A percentile compares a stretch with the other conserved stretches of the same genome.
Evolutionary conservation across 2,329 filamentous ascomycete genomes (phyloP).

Genomic region (Trichothecium roseum): DNA sequence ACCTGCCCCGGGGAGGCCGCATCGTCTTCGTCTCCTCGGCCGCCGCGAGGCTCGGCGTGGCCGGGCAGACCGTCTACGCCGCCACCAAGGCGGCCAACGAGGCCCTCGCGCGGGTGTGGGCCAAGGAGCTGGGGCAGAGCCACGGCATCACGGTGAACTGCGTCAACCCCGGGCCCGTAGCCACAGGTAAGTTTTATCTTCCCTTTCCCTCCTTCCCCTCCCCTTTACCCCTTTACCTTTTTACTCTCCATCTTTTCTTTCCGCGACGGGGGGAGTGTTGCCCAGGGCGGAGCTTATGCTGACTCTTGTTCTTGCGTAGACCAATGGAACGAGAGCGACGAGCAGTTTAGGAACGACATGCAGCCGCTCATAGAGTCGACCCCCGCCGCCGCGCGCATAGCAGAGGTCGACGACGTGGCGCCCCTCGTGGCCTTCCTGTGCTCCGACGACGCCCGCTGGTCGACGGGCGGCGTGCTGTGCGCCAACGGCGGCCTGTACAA

Average conservation of each 20-base stretch:
- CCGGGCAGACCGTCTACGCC: slow-evolving; percentile 17
- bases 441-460: slow-evolving; percentile 16
- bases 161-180: slow-evolving; percentile 21
- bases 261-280: no score
- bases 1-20: slow-evolving; percentile 19
- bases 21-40: slow-evolving; percentile 15
- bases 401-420: slow-evolving; percentile 18
- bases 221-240: no score
- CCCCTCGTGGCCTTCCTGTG: slow-evolving; percentile 20
- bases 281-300: no score
- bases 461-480: slow-evolving; percentile 15
- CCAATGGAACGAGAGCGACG: slow-evolving; percentile 15
- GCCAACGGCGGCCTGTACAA: slow-evolving; percentile 17
- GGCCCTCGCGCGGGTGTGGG: slow-evolving; percentile 16
- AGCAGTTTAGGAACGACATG: slow-evolving; percentile 19
- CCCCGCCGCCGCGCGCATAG: slow-evolving; percentile 18
- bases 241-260: no score
- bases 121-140: slow-evolving; percentile 22
- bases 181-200: slow-evolving; percentile 20
- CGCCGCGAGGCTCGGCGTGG: slow-evolving; percentile 8
- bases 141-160: slow-evolving; percentile 18
- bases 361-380: slow-evolving; percentile 18
- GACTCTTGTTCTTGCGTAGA: slow-evolving; percentile 5
- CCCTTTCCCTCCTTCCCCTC: no score
- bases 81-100: slow-evolving; percentile 23